Evolutionary conservation across 2,329 filamentous ascomycete species (phyloP), one percentile per base, ranked within the genome.

Genomic region (Claviceps cyperi): DNA sequence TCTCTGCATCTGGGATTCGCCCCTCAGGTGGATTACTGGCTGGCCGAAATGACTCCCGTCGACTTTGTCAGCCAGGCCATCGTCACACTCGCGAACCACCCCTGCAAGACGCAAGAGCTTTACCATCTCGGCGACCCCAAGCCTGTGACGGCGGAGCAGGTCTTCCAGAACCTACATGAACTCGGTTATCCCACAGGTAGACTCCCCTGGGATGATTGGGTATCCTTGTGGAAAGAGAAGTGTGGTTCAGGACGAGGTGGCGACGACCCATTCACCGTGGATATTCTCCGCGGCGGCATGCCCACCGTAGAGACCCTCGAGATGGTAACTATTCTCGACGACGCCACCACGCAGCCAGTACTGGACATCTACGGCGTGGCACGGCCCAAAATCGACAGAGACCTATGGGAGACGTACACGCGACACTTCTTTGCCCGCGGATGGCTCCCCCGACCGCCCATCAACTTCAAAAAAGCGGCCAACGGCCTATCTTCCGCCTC

Each of bases 31-130:
- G 74, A 83, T 47, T 80, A 80, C 41, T 91, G 86, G 86, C 78
- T 81, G 47, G 77, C 84, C 1, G 86, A 91, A 66, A 90, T 90
- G 85, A 89, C 86, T 0, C 85, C 86, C 0, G 86, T 88, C 14
- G 85, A 91, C 64, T 89, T 86, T 58, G 84, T 89, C 52, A 85
- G 81, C 66, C 80, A 80, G 54, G 80, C 84, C 4, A 86, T 91
- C 55, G 69, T 85, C 22, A 78, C 83, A 17, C 74, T 90, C 19
- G 75, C 81, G 40, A 80, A 83, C 56, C 74, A 86, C 52, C 75
- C 69, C 0, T 72, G 81, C 37, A 71, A 73, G 1, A 72, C 80
- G 9, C 82, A 86, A 58, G 72, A 73, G 0, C 67, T 89, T 7
- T 87, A 86, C 65, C 86, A 90, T 57, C 70, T 90, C 0, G 85